phyloP scores from a whole-genome alignment of 2,329 filamentous ascomycete genomes.

The Plectosphaerella sp. region DNA sequence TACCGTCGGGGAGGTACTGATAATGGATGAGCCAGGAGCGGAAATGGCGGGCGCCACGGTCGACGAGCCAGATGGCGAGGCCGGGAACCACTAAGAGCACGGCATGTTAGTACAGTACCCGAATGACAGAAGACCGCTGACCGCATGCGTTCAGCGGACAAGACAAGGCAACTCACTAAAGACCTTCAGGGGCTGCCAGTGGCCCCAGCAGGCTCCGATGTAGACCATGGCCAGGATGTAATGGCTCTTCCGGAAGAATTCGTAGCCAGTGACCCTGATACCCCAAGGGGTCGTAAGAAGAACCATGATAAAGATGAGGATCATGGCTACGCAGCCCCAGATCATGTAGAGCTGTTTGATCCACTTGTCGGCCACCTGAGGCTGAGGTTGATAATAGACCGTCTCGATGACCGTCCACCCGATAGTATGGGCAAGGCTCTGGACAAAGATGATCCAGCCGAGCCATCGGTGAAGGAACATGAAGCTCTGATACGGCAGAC shows the following conservation, averaged over 20 bases:
- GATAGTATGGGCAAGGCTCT: conserved; percentile 65
- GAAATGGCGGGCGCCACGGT: conserved; percentile 54
- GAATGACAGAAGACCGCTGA: no score
- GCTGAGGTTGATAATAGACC: conserved; percentile 67
- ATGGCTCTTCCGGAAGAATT: conserved; percentile 71
- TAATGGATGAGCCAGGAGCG: conserved; percentile 59
- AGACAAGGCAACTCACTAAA: conserved; percentile 31
- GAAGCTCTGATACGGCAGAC: conserved; percentile 71
- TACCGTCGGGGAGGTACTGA: conserved; percentile 47
- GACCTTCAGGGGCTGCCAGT: conserved; percentile 65
- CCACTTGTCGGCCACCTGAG: conserved; percentile 49
- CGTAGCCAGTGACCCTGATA: conserved; percentile 66
- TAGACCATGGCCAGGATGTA: conserved; percentile 71
- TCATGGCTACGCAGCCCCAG: conserved; percentile 68
- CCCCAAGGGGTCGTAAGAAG: conserved; percentile 51
- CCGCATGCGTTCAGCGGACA: no score
- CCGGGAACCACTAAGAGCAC: conserved; percentile 39
- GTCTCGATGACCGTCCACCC: conserved; percentile 65
- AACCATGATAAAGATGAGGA: conserved; percentile 56
- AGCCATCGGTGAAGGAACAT: conserved; percentile 75
- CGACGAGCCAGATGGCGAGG: conserved; percentile 60
- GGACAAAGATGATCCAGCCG: conserved; percentile 67
- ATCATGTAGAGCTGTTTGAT: conserved; percentile 64
- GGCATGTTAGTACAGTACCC: no score
- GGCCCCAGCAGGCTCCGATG: conserved; percentile 70